Evolutionary conservation across 768 basidiomycete species (phyloP).

Genomic region (Suillus spraguei): DNA sequence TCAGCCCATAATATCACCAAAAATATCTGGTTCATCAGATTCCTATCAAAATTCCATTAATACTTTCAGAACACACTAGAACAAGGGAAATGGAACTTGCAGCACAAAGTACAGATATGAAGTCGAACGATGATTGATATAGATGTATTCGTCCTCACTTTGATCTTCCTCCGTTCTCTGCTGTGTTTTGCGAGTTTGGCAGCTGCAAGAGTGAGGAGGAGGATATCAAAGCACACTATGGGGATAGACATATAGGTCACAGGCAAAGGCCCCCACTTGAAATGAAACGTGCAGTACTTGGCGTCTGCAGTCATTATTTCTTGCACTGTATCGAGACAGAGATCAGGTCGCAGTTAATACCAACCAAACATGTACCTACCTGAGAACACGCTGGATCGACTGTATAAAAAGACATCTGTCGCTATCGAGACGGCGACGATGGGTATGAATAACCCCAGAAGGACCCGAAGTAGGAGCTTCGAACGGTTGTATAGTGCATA

Average conservation of each 20-base stretch:
- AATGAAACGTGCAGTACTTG: background rate
- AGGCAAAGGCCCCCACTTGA: background rate
- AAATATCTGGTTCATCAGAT: conserved; percentile 1
- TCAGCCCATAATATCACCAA: background rate
- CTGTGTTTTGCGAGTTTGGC: background rate
- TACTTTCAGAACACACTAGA: background rate
- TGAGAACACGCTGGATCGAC: background rate
- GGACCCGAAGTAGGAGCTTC: background rate
- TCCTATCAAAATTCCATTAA: background rate
- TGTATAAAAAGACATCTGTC: background rate
- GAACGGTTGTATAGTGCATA: background rate
- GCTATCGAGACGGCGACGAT: background rate
- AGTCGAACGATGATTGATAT: background rate
- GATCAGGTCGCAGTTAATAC: background rate
- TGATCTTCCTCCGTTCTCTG: background rate
- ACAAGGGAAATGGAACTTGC: background rate
- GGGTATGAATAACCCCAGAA: background rate
- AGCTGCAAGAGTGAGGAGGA: background rate
- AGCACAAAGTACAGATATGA: background rate
- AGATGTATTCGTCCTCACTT: background rate
- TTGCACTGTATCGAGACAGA: background rate
- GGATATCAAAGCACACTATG: background rate
- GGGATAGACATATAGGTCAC: background rate
- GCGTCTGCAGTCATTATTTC: background rate
- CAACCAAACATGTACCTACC: background rate